These are phyloP conservation scores for Agrocybe praecox DNA, from an alignment of 768 basidiomycete genomes.

Conservation along the genomic window DNA sequence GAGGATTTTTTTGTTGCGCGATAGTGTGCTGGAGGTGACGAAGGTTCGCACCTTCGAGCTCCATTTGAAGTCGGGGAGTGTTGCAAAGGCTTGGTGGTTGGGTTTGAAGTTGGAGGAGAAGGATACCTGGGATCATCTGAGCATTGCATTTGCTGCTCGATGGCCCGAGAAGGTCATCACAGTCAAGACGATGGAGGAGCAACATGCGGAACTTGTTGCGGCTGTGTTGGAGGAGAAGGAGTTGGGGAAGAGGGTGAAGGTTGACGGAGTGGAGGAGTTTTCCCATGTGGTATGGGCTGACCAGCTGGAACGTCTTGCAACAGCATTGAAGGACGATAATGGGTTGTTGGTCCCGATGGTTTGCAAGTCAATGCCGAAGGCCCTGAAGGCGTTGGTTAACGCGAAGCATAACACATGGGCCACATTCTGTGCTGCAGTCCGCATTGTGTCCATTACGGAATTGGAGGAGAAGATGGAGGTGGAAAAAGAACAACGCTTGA, in stretches of 20 bases:
- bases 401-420: conserved; percentile 11
- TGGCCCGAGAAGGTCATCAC: conserved; percentile 17
- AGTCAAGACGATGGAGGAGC: conserved; percentile 13
- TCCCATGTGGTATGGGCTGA: conserved; percentile 25
- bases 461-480: conserved; percentile 12
- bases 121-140: conserved; percentile 11
- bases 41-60: conserved; percentile 9
- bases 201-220: conserved; percentile 8
- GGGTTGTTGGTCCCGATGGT: conserved; percentile 13
- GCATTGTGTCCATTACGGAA: not conserved
- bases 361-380: conserved; percentile 8
- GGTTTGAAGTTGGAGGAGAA: conserved; percentile 5
- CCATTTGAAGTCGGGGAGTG: conserved; percentile 9
- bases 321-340: conserved; percentile 12
- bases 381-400: not conserved
- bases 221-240: conserved; percentile 11
- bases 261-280: conserved; percentile 17
- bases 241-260: conserved; percentile 15
- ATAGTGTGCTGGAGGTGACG: conserved; percentile 2
- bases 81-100: conserved; percentile 15
- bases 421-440: conserved; percentile 13
- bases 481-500: no score
- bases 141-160: conserved; percentile 10
- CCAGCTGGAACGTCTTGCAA: conserved; percentile 16
- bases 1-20: conserved; percentile 1